phyloP scores from a whole-genome alignment of 108 stramenopile species.

The Skeletonema grethae region DNA sequence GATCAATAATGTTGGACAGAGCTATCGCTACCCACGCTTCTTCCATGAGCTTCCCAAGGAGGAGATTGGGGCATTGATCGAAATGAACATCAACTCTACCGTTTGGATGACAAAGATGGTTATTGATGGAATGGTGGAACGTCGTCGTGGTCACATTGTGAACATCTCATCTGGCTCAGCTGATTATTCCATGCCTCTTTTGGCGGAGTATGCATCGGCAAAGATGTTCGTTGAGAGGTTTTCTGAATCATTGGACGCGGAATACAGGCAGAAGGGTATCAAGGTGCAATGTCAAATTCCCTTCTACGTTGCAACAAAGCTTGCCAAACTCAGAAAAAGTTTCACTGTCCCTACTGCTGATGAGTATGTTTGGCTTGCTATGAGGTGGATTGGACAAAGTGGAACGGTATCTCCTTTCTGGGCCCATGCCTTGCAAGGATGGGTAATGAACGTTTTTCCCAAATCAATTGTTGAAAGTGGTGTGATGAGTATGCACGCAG shows the following conservation, averaged over 20 bases:
- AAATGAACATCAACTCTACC: conserved; percentile 96
- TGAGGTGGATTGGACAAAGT: conserved; percentile 85
- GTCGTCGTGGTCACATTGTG: conserved; percentile 92
- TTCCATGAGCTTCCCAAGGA: conserved; percentile 93
- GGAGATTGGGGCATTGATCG: conserved; percentile 72
- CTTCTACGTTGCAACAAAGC: conserved; percentile 96
- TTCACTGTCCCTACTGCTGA: conserved; percentile 89
- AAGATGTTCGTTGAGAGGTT: conserved; percentile 97
- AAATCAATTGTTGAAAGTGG: conserved; percentile 55
- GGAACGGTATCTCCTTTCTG: conserved; percentile 91
- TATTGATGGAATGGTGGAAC: conserved; percentile 89
- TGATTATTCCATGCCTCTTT: conserved; percentile 89
- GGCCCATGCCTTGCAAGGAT: conserved; percentile 93
- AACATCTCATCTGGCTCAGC: conserved; percentile 96
- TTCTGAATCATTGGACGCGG: conserved; percentile 90
- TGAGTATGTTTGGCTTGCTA: conserved; percentile 77
- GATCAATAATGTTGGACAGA: conserved; percentile 98
- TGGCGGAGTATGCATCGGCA: conserved; percentile 95
- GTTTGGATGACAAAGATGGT: conserved; percentile 96
- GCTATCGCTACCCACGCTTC: conserved; percentile 95
- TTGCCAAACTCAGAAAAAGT: conserved; percentile 95
- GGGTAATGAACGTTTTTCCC: conserved; percentile 81
- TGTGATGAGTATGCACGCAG: conserved; percentile 90
- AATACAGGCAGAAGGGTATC: conserved; percentile 87
- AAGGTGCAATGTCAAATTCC: conserved; percentile 97